These are phyloP conservation scores for Sclerotiophoma versabilis DNA, from an alignment of 2,329 filamentous ascomycete species.

Conservation along the genomic window DNA sequence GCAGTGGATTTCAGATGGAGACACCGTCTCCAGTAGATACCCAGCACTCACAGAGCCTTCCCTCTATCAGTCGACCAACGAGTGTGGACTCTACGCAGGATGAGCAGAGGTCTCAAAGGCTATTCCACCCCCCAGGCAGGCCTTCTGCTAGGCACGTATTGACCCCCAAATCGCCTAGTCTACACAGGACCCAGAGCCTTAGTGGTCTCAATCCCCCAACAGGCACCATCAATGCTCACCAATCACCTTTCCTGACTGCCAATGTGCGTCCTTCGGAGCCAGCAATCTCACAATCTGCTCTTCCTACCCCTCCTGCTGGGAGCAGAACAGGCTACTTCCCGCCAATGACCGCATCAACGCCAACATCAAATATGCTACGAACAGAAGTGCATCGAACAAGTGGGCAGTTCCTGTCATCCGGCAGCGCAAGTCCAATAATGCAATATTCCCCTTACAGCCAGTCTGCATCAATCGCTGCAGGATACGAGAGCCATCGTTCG, in stretches of 20 bases:
- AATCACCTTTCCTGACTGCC: conserved; percentile 56
- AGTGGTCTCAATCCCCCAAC: conserved; percentile 53
- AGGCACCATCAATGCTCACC: conserved; percentile 58
- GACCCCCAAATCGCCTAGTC: conserved; percentile 63
- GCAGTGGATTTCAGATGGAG: conserved; percentile 55
- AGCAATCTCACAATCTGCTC: conserved; percentile 53
- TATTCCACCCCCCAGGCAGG: conserved; percentile 36
- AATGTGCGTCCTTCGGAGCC: conserved; percentile 53
- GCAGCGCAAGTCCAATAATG: conserved; percentile 55
- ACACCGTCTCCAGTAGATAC: conserved; percentile 50
- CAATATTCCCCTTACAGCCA: conserved; percentile 53
- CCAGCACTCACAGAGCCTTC: conserved; percentile 43
- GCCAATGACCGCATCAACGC: conserved; percentile 41
- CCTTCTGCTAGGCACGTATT: conserved; percentile 58
- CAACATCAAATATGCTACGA: conserved; percentile 35
- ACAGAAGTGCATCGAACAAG: conserved; percentile 38
- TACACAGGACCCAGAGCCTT: conserved; percentile 60
- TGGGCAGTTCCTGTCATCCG: conserved; percentile 51
- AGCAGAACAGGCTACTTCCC: conserved; percentile 45
- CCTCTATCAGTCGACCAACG: conserved; percentile 45
- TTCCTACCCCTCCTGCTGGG: conserved; percentile 56
- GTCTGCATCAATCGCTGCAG: conserved; percentile 43
- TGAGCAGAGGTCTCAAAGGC: conserved; percentile 31
- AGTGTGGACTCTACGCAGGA: conserved; percentile 44
- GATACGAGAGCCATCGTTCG: conserved; percentile 45